Conservation (phyloP, 495 filamentous ascomycete genomes). For the Penicillium tannophilum region DNA sequence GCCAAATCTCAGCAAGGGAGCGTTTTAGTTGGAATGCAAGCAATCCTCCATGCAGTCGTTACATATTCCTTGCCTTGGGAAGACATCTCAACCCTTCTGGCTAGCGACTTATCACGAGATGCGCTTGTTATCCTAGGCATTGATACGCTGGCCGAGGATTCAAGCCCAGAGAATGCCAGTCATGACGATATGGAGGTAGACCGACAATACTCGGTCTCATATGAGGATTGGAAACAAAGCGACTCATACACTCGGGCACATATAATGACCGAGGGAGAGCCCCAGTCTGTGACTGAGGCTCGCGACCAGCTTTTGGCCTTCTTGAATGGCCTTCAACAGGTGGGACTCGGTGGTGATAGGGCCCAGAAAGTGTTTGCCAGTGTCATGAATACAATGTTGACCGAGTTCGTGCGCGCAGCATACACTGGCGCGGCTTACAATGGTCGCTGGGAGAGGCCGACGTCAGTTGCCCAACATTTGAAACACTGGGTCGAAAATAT, state of each 20-base stretch:
- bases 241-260: slow-evolving; percentile 27
- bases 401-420: slow-evolving; percentile 60
- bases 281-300: slow-evolving; percentile 38
- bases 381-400: slow-evolving; percentile 71
- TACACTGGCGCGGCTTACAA: slow-evolving; percentile 62
- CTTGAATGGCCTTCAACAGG: slow-evolving; percentile 62
- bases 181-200: slow-evolving; percentile 45
- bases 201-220: slow-evolving; percentile 40
- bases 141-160: slow-evolving; percentile 32
- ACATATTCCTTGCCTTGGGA: slow-evolving; percentile 61
- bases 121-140: slow-evolving; percentile 61
- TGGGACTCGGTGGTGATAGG: slow-evolving; percentile 73
- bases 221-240: slow-evolving; percentile 40
- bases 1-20: slow-evolving; percentile 31
- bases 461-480: slow-evolving; percentile 57
- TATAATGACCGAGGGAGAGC: slow-evolving; percentile 43
- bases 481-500: slow-evolving; percentile 72
- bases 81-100: slow-evolving; percentile 52
- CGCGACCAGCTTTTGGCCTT: slow-evolving; percentile 58
- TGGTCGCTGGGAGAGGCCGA: slow-evolving; percentile 58
- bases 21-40: slow-evolving; percentile 52
- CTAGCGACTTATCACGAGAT: slow-evolving; percentile 53
- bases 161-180: slow-evolving; percentile 15
- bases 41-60: slow-evolving; percentile 66
- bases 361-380: slow-evolving; percentile 77